Base-by-base conservation (phyloP, 2,329 filamentous ascomycete species). In the Spiromastix sp. region DNA sequence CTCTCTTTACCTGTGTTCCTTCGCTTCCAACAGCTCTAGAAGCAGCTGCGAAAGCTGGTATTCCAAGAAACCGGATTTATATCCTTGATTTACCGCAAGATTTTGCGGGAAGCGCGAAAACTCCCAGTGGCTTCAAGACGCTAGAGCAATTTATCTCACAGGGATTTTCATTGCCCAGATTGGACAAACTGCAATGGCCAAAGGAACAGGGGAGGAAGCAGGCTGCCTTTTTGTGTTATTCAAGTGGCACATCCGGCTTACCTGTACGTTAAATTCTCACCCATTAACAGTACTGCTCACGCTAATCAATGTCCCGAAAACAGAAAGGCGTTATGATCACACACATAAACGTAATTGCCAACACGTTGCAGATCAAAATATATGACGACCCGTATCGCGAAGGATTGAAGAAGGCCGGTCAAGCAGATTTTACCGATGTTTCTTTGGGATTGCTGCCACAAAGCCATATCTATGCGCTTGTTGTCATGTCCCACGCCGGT, bases 291-390 rank as follows among this genome's bases (percentile, higher is more conserved):
- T n/a, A 20, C n/a, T 4, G 19, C 20, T 36, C 26, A 4, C 10
- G 5, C 20, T 10, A 11, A 9, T 21, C 20, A 6, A n/a, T 19
- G 42, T 52, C 31, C 51, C 11, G 10, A 6, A 25, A 16, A 18
- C 39, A 82, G 74, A 85, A 86, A 79, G 83, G 81, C 29, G 83
- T 87, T 35, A 85, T 84, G 77, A 82, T 89, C 40, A 82, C 81
- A 3, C 83, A 89, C 52, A 63, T 63, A 24, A 89, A 89, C 44
- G 78, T 87, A 28, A 87, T 89, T 31, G 73, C 82, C 34, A 89
- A 87, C 50, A 71, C 76, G 0, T 49, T 85, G 30, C 81, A 86
- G 52, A 67, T 78, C 36, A 51, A 49, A 5, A 51, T 67, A 0
- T 76, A 59, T 41, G 74, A 79, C 28, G 53, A 59, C 20, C 47